Evolutionary conservation across 176 grass and related monocot genomes (phyloP), one percentile per base, ranked within the genome.

Genomic region (Saccharum spontaneum): DNA sequence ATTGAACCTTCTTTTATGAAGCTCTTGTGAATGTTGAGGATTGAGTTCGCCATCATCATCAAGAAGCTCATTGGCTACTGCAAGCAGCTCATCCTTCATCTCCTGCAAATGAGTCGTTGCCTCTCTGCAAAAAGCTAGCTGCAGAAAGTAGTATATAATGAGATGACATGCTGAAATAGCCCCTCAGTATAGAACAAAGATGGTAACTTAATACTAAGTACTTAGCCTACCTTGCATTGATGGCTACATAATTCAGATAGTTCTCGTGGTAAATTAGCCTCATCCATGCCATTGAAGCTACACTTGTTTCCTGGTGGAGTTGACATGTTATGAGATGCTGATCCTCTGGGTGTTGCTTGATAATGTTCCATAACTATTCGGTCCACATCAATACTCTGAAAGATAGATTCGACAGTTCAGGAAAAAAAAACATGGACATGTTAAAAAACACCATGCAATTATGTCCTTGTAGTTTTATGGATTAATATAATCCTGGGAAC

Each of bases 321-420:
- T 61, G 86, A 46, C 61, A 73, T 83, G 49, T 88, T 44, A 46
- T 89, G 34, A 10, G 83, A 80, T 81, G 82, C 72, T 78, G 40
- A 89, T 26, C 87, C 89, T 89, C 73, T 91, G 33, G 93, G 88
- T 73, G 69, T 90, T 82, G 88, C 82, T 92, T 98, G 91, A 75
- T 94, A 94, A 77, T 95, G 93, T 67, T 98, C 93, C 97, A 94
- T 94, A 59, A 98, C 91, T 81, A 98, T 95, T 90, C 50, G 93
- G 61, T 98, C 97, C 40, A 98, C 85, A 33, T 98, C 97, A 73
- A 98, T 92, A 87, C 79, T 90, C 97, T 98, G 86, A 67, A 88
- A 83, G 59, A 85, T 52, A 91, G 84, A 84, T 78, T 80, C 57
- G 30, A 44, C 10, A 43, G 26, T 85, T 72, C 5, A 38, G 5